A percentile compares a stretch with the other conserved stretches of the same genome.
Evolutionary conservation across 2,329 filamentous ascomycete species (phyloP).

Genomic region (Uncinocarpus reesii): DNA sequence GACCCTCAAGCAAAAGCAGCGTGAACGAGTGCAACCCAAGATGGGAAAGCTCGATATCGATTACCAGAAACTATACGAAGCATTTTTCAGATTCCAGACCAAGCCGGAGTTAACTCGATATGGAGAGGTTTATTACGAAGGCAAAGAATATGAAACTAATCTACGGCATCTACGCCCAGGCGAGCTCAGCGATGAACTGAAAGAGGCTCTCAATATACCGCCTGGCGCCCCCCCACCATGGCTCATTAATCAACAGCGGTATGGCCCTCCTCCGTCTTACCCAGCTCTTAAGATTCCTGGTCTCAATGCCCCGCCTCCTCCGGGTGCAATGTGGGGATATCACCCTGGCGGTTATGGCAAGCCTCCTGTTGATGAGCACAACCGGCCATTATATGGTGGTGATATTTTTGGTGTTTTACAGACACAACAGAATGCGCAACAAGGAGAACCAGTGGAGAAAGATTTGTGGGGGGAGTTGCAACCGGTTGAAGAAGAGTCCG

Average conservation of each 20-base stretch:
- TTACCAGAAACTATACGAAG: conserved; percentile 95
- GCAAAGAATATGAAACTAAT: conserved; percentile 96
- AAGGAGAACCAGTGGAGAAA: conserved; percentile 73
- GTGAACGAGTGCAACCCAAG: conserved; percentile 86
- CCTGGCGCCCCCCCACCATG: conserved; percentile 88
- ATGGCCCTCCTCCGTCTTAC: conserved; percentile 87
- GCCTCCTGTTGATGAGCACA: conserved; percentile 86
- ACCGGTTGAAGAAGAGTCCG: conserved; percentile 60
- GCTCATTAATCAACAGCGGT: conserved; percentile 93
- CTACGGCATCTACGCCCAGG: conserved; percentile 81
- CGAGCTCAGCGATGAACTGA: conserved; percentile 77
- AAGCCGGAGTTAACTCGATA: conserved; percentile 91
- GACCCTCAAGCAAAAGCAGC: conserved; percentile 85
- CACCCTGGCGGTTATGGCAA: conserved; percentile 93
- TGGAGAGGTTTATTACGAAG: conserved; percentile 98
- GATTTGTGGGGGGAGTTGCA: conserved; percentile 88
- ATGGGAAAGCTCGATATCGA: conserved; percentile 97
- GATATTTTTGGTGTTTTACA: conserved; percentile 80
- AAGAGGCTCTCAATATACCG: conserved; percentile 87
- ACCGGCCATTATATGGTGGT: conserved; percentile 80
- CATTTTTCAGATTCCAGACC: conserved; percentile 95
- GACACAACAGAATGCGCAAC: conserved; percentile 50
- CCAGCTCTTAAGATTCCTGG: conserved; percentile 91
- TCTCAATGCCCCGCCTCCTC: conserved; percentile 81
- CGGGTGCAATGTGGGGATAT: conserved; percentile 87